Evolutionary conservation across 768 basidiomycete genomes (phyloP), one percentile per base, ranked within the genome.

Genomic region (Tricholoma saponaceum): DNA sequence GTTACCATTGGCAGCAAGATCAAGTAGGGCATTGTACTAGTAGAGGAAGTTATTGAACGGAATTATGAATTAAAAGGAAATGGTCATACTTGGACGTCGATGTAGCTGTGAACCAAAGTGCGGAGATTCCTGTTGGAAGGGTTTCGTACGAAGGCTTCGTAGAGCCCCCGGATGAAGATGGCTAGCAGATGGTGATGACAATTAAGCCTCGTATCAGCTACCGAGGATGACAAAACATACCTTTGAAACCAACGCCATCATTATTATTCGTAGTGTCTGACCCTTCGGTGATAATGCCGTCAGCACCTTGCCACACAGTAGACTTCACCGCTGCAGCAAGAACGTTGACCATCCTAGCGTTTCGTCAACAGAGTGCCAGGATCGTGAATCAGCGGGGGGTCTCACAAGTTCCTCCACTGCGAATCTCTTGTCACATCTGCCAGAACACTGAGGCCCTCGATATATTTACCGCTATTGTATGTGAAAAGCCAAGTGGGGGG

Each of bases 241-340:
- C 75, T 71, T 83, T 83, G 68, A 83, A 83, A 6, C 80, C 80
- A 25, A 80, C 76, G 5, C 69, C 72, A 56, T 83, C 80, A 55
- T 80, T 76, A 56, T 81, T 74, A 6, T 61, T 60, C 5, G 59
- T 65, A 8, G 70, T 70, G 59, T 72, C 74, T 9, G 76, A 68
- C 20, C 79, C 81, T 64, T 83, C 82, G 12, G 78, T 82, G 59
- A 83, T 81, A 20, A 83, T 74, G 1, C 81, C 81, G 58, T 83
- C 71, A 16, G 62, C 60, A 9, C 77, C 78, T 63, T 82, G 72
- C 82, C 81, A 84, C 0, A 65, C 67, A 0, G 71, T 60, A 6
- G 72, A 72, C 65, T 82, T 79, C 49, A 79, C 72, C 25, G 76
- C 71, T 3, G 74, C 72, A n/a, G 72, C 71, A 26, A 74, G 64